Evolutionary conservation across 2,329 filamentous ascomycete species (phyloP), one percentile per base, ranked within the genome.

Genomic region (Pestalotiopsis sp.): DNA sequence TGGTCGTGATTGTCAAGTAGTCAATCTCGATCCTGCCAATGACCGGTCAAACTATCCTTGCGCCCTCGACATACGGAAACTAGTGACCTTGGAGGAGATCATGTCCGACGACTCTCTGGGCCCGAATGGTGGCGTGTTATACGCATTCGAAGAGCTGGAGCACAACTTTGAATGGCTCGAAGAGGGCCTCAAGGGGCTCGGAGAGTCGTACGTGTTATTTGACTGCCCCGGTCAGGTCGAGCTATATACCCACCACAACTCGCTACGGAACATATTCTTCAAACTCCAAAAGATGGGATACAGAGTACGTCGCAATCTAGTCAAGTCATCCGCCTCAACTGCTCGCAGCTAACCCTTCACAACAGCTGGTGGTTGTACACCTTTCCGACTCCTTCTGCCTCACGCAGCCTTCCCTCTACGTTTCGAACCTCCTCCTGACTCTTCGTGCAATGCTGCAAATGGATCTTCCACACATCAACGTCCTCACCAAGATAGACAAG

Each of bases 191-290:
- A 92, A 92, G 73, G 88, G 91, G 76, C 85, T 97, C 56, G 92
- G 88, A 82, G 93, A 98, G 72, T 95, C 98, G 74, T 99, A 98
- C 77, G 83, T 99, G 68, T 82, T 99, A 12, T 98, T 99, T 72
- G 96, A 99, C 82, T 98, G 96, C 73, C 96, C 96, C 0, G 96
- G 96, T 0, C 96, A 99, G 80, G 95, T 98, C 63, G 96, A 99
- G 82, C 87, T 99, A 5, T 98, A 98, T 77, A 98, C 95, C 60
- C 96, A 98, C 78, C 96, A 99, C 82, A 91, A 91, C 68, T 97
- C 94, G 14, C 83, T 99, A 73, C 90, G 96, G 69, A 97, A 97
- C 76, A 95, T 99, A 71, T 95, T 99, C 80, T 92, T 94, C 77
- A 91, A 89, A 79, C 86, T 99, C 69, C 93, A 97, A 82, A 98